Percentiles rank a stretch among this genome's conserved stretches.
Conservation (phyloP, 2,329 filamentous ascomycete species). For the Scedosporium dehoogii region DNA sequence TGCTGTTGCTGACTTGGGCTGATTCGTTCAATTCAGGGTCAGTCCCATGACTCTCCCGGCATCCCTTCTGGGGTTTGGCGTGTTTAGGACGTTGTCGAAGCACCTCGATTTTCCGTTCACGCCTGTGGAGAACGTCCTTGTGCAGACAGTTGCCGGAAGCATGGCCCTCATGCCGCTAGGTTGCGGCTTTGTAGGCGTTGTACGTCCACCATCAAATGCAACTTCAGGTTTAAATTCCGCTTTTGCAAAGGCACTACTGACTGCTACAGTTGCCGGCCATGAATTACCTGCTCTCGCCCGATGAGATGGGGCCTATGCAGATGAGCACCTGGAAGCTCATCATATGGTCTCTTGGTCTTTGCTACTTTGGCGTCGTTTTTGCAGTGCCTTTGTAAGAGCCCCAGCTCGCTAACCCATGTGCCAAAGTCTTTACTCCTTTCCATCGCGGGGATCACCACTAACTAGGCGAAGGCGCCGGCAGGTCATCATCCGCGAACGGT, state of each 20-base stretch:
- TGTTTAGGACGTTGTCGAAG: conserved; percentile 71
- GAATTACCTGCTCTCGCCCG: conserved; percentile 68
- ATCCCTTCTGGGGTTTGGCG: conserved; percentile 85
- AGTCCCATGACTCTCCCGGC: conserved; percentile 95
- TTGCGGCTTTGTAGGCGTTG: conserved; percentile 87
- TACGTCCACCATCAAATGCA: conserved; percentile 21
- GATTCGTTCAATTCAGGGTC: conserved; percentile 19
- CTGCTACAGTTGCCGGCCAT: conserved; percentile 64
- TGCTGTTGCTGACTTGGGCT: background rate
- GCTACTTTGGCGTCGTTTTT: conserved; percentile 95
- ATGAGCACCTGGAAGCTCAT: conserved; percentile 69
- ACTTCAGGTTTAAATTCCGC: background rate
- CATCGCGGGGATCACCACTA: conserved; percentile 6
- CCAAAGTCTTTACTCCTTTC: background rate
- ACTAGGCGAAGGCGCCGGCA: conserved; percentile 51
- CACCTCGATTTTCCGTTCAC: conserved; percentile 75
- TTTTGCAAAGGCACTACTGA: background rate
- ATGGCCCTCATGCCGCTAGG: conserved; percentile 96
- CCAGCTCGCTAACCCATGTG: background rate
- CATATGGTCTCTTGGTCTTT: conserved; percentile 84
- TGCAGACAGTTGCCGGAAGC: conserved; percentile 89
- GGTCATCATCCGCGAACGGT: conserved; percentile 83
- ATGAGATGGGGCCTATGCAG: conserved; percentile 69
- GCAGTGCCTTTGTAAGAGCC: conserved; percentile 65
- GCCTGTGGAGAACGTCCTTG: conserved; percentile 90